Percentiles rank a stretch among this genome's conserved stretches.
Evolutionary conservation across 805 yeast species (phyloP).

Genomic region (Cyberlindnera maritima): DNA sequence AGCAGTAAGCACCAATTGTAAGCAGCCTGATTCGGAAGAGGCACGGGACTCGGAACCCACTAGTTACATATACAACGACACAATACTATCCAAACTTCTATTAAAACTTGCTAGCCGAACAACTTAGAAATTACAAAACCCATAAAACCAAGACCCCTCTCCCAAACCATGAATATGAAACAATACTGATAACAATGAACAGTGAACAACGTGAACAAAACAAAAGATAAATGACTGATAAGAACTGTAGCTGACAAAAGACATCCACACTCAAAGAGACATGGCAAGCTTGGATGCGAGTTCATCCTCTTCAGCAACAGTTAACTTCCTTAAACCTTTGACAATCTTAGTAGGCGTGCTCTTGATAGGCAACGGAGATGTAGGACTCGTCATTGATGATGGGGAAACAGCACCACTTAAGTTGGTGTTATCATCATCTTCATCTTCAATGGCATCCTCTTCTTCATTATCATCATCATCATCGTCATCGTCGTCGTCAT

Average conservation of each 20-base stretch:
- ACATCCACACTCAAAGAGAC: constrained; percentile 2
- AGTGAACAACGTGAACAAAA: neutral
- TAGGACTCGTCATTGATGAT: neutral
- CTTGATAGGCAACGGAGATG: neutral
- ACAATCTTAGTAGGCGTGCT: constrained; percentile 12
- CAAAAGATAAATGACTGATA: no score
- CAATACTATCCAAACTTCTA: no score
- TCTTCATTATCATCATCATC: constrained; percentile 18
- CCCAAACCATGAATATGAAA: no score
- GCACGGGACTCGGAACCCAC: no score
- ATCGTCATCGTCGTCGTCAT: constrained; percentile 16
- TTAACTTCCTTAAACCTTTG: constrained; percentile 29
- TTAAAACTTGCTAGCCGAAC: no score
- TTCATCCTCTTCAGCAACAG: constrained; percentile 23
- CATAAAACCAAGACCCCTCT: no score
- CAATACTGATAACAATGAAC: no score
- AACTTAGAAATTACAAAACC: no score
- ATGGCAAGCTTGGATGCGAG: constrained; percentile 5
- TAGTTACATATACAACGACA: no score
- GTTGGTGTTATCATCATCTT: no score
- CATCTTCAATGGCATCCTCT: constrained; percentile 16
- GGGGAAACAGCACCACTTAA: neutral
- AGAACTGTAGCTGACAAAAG: neutral
- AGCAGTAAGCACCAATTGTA: no score
- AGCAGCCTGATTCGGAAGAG: no score